Conservation (phyloP, 1,284 basidiomycete genomes). For the Cutaneotrichosporon sp. region DNA sequence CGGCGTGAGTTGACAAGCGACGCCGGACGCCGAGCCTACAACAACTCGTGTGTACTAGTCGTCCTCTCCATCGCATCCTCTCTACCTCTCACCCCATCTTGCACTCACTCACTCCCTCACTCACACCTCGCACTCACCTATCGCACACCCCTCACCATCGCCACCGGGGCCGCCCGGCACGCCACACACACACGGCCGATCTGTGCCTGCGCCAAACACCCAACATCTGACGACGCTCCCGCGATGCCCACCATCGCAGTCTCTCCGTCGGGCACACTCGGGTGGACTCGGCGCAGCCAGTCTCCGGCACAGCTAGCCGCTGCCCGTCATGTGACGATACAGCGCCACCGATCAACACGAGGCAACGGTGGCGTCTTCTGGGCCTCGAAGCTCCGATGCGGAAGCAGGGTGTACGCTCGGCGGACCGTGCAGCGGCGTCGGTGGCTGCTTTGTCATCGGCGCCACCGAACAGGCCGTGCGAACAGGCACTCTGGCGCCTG, state of each 20-base stretch:
- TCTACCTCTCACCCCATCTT: background rate
- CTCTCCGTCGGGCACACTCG: background rate
- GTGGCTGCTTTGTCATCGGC: background rate
- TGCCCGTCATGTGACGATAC: background rate
- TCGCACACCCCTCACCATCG: background rate
- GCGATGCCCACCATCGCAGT: background rate
- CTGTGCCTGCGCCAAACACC: background rate
- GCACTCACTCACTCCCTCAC: background rate
- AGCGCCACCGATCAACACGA: slow-evolving; percentile 1
- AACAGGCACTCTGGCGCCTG: background rate
- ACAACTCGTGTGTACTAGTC: too few relatives aligned
- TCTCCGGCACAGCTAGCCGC: background rate
- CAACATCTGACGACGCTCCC: background rate
- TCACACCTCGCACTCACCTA: too few relatives aligned
- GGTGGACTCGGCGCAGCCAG: background rate
- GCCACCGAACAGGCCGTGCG: background rate
- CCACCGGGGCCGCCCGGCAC: background rate
- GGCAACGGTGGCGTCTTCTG: background rate
- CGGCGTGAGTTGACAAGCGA: too few relatives aligned
- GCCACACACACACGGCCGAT: background rate
- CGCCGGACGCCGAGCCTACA: too few relatives aligned
- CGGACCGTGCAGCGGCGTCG: background rate
- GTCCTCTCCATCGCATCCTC: too few relatives aligned
- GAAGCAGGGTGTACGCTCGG: background rate
- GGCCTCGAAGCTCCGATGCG: background rate